Evolutionary conservation across 2,329 filamentous ascomycete genomes (phyloP).

Genomic region (Colletotrichum paranaense): DNA sequence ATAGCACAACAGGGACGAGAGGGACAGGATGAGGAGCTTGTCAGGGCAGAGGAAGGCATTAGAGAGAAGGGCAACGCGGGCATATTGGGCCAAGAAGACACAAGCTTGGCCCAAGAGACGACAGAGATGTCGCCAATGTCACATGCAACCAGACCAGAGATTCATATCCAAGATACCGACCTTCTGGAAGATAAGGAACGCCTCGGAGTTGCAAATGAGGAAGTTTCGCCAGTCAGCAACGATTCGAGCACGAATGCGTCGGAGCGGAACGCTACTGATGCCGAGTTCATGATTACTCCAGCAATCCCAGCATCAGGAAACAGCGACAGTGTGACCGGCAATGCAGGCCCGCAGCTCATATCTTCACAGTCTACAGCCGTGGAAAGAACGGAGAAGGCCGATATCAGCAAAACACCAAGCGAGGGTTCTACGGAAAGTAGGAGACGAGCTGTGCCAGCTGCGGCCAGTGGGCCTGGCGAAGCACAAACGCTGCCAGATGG

Average conservation of each 20-base stretch:
- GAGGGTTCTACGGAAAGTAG: neutral
- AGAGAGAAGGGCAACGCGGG: neutral
- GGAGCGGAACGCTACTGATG: neutral
- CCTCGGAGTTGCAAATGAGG: neutral
- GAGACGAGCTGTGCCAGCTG: neutral
- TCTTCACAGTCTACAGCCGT: constrained; percentile 9
- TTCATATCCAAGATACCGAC: constrained; percentile 6
- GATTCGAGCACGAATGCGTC: neutral
- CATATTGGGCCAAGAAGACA: neutral
- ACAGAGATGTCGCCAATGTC: neutral
- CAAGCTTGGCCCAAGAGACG: neutral
- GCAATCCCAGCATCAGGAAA: neutral
- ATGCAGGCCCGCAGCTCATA: constrained; percentile 5
- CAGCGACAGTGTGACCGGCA: neutral
- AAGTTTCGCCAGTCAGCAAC: neutral
- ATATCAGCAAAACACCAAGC: neutral
- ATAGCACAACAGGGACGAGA: constrained; percentile 66
- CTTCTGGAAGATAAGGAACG: neutral
- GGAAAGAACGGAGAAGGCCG: neutral
- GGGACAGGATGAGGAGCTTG: constrained; percentile 38
- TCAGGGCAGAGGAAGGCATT: neutral
- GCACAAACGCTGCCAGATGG: neutral
- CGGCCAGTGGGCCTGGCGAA: neutral
- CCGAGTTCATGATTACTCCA: constrained; percentile 10
- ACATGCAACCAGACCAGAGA: neutral